Conservation (phyloP, 1,284 basidiomycete genomes). For the Leccinum griseonigrum region DNA sequence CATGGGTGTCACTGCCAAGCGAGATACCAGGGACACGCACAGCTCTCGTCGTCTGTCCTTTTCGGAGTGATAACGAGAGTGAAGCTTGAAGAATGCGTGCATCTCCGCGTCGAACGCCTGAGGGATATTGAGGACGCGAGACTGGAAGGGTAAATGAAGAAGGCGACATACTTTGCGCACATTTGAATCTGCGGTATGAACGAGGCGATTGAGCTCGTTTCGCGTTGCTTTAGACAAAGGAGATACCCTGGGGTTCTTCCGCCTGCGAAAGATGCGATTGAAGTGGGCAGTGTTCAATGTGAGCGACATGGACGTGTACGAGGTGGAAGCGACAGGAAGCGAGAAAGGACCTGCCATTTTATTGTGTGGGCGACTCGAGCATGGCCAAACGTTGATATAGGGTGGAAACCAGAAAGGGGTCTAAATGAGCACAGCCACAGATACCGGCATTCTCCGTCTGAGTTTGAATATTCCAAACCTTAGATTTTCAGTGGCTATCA, state of each 20-base stretch:
- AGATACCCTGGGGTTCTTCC: slow-evolving; percentile 14
- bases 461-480: slow-evolving; percentile 25
- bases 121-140: slow-evolving; percentile 1
- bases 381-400: slow-evolving; percentile 19
- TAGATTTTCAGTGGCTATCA: slow-evolving; percentile 35
- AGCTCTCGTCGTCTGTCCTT: slow-evolving; percentile 89
- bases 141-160: slow-evolving; percentile 11
- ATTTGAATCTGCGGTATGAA: slow-evolving; percentile 74
- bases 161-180: slow-evolving; percentile 70
- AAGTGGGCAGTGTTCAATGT: slow-evolving; percentile 14
- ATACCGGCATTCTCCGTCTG: slow-evolving; percentile 29
- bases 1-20: slow-evolving; percentile 15
- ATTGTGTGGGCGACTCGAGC: slow-evolving; percentile 13
- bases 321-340: slow-evolving; percentile 30
- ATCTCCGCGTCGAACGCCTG: slow-evolving; percentile 93
- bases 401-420: not conserved
- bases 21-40: slow-evolving; percentile 48
- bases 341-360: slow-evolving; percentile 21
- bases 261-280: slow-evolving; percentile 21
- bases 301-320: slow-evolving; percentile 20
- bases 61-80: slow-evolving; percentile 93
- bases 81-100: slow-evolving; percentile 97
- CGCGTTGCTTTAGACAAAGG: slow-evolving; percentile 83
- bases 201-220: slow-evolving; percentile 92
- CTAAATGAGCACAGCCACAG: slow-evolving; percentile 12